A percentile compares a stretch with the other conserved stretches of the same genome.
Conservation (phyloP, 768 basidiomycete genomes). For the Cantharellus cinnabarinus region DNA sequence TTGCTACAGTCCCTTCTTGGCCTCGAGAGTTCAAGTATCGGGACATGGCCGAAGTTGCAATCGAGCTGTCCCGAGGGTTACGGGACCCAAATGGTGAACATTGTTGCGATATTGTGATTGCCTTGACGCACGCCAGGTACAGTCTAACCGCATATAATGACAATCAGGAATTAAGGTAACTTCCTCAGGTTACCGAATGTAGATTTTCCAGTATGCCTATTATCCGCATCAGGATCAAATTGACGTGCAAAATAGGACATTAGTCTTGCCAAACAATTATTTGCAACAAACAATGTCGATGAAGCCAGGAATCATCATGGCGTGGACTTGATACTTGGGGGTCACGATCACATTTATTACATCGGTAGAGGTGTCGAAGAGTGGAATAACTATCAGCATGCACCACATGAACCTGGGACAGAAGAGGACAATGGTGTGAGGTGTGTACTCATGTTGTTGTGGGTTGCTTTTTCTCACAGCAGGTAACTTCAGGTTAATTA, state of each 20-base stretch:
- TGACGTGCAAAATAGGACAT: constrained; percentile 33
- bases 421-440: constrained; percentile 48
- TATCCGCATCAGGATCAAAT: neutral
- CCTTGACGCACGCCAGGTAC: constrained; percentile 65
- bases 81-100: constrained; percentile 41
- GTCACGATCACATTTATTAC: constrained; percentile 77
- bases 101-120: constrained; percentile 64
- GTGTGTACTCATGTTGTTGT: constrained; percentile 14
- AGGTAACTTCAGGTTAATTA: constrained; percentile 23
- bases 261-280: constrained; percentile 40
- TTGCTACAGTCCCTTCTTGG: constrained; percentile 72
- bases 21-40: constrained; percentile 56
- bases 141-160: constrained; percentile 4
- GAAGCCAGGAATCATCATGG: constrained; percentile 39
- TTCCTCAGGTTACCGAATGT: constrained; percentile 18
- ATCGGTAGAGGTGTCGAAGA: constrained; percentile 36
- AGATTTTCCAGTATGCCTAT: constrained; percentile 7
- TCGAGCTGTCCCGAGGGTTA: constrained; percentile 50
- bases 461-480: constrained; percentile 18
- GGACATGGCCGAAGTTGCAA: constrained; percentile 52
- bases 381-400: constrained; percentile 47
- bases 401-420: constrained; percentile 34
- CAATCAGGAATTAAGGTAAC: neutral
- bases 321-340: constrained; percentile 66
- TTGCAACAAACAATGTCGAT: constrained; percentile 40